Evolutionary conservation across 768 basidiomycete species (phyloP).

Genomic region (Amanita jacksonii): DNA sequence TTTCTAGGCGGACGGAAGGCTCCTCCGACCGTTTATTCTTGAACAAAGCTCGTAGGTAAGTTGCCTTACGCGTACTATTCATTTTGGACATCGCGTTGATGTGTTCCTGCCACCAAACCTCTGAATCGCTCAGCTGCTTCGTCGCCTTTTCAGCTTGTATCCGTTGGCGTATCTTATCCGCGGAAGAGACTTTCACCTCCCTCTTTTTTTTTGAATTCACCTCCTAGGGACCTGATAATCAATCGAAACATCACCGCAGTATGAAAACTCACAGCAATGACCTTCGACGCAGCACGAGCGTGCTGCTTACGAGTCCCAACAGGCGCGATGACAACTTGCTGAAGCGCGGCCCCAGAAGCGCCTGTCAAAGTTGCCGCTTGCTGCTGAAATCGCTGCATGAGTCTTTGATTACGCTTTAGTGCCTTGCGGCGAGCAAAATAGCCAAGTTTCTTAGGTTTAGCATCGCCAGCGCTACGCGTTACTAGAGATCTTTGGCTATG

Average conservation of each 20-base stretch:
- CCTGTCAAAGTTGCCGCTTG: slow-evolving; percentile 59
- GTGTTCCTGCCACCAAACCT: slow-evolving; percentile 44
- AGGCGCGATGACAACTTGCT: slow-evolving; percentile 43
- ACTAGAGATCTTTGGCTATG: slow-evolving; percentile 43
- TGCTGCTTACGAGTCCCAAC: slow-evolving; percentile 17
- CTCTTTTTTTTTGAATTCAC: slow-evolving; percentile 12
- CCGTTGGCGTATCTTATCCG: slow-evolving; percentile 26
- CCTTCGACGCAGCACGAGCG: not conserved
- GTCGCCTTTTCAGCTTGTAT: slow-evolving; percentile 36
- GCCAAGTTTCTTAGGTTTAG: slow-evolving; percentile 10
- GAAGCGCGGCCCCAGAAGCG: slow-evolving; percentile 42
- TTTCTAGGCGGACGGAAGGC: slow-evolving; percentile 37
- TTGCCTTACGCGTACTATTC: slow-evolving; percentile 22
- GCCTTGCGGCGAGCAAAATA: slow-evolving; percentile 1
- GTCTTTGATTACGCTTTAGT: slow-evolving; percentile 34
- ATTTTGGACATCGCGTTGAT: slow-evolving; percentile 29
- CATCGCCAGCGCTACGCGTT: slow-evolving; percentile 46
- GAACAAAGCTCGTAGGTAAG: slow-evolving; percentile 26
- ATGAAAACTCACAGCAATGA: not conserved
- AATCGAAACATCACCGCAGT: not conserved
- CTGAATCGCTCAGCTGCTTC: slow-evolving; percentile 28
- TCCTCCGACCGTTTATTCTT: slow-evolving; percentile 37
- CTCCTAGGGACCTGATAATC: not conserved
- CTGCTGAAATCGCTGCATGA: slow-evolving; percentile 45
- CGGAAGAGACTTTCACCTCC: slow-evolving; percentile 16